Evolutionary conservation across 2,329 filamentous ascomycete genomes (phyloP).

Genomic region (Pseudogymnoascus sp.): DNA sequence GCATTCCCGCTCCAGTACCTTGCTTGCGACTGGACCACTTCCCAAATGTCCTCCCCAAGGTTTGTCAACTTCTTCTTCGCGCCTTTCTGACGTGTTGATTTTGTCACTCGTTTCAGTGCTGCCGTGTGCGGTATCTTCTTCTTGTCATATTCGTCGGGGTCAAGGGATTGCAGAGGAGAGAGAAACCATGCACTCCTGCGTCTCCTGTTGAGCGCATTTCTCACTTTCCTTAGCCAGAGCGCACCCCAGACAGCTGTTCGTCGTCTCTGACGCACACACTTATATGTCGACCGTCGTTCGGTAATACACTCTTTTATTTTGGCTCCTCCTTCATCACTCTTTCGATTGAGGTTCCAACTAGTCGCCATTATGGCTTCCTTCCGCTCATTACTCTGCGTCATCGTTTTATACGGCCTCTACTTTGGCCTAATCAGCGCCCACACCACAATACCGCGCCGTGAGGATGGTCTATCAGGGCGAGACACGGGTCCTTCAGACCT

Average conservation of each 20-base stretch:
- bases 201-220: neutral
- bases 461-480: neutral
- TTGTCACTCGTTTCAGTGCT: constrained; percentile 4
- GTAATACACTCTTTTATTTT: constrained; percentile 7
- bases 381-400: constrained; percentile 1
- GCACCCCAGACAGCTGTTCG: neutral
- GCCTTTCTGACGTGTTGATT: constrained; percentile 5
- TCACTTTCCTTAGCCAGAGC: neutral
- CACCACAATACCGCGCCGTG: neutral
- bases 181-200: constrained; percentile 3
- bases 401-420: constrained; percentile 4
- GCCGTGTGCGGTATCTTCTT: neutral
- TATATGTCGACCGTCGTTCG: neutral
- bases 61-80: constrained; percentile 4
- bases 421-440: constrained; percentile 4
- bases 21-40: neutral
- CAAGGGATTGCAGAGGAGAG: neutral
- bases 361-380: constrained; percentile 7
- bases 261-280: neutral
- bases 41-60: neutral
- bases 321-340: constrained; percentile 6
- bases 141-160: neutral
- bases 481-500: constrained; percentile 1
- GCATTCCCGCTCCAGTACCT: neutral
- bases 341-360: neutral